These are phyloP conservation scores for Taiozyma sp. DNA, from an alignment of 1,139 yeast genomes.

Conservation along the genomic window DNA sequence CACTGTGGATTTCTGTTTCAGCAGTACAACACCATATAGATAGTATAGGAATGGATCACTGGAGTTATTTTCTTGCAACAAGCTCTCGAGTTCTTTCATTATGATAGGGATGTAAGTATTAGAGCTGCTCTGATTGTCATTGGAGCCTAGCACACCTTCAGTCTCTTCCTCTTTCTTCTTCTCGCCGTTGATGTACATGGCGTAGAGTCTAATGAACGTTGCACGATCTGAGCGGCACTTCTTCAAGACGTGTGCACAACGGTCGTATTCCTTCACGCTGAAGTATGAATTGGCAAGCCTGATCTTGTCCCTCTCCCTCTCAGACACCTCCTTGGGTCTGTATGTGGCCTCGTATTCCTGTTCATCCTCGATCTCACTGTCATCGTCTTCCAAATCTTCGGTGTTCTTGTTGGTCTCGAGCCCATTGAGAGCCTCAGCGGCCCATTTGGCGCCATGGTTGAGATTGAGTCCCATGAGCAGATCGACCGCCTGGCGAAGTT, in stretches of 20 bases:
- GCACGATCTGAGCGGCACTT: constrained; percentile 51
- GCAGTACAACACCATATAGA: constrained; percentile 58
- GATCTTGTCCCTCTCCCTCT: constrained; percentile 38
- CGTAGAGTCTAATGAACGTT: constrained; percentile 59
- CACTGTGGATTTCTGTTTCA: constrained; percentile 52
- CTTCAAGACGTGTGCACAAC: constrained; percentile 60
- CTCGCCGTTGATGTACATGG: constrained; percentile 69
- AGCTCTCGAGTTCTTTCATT: constrained; percentile 34
- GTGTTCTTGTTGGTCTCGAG: constrained; percentile 19
- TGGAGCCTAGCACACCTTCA: constrained; percentile 54
- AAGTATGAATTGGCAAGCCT: constrained; percentile 70
- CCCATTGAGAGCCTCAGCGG: constrained; percentile 69
- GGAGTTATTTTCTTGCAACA: background rate
- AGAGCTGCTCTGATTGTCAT: constrained; percentile 32
- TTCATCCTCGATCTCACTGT: background rate
- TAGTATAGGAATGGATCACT: constrained; percentile 59
- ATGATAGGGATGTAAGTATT: constrained; percentile 25
- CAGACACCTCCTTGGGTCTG: background rate
- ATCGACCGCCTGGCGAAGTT: constrained; percentile 32
- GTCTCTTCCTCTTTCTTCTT: constrained; percentile 66
- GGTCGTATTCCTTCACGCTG: constrained; percentile 78
- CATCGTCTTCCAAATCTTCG: constrained; percentile 4
- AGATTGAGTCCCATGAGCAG: constrained; percentile 45
- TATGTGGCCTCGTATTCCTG: background rate
- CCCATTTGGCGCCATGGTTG: constrained; percentile 74